phyloP scores from a whole-genome alignment of 1,139 yeast species.

The Candida freyschussii region DNA sequence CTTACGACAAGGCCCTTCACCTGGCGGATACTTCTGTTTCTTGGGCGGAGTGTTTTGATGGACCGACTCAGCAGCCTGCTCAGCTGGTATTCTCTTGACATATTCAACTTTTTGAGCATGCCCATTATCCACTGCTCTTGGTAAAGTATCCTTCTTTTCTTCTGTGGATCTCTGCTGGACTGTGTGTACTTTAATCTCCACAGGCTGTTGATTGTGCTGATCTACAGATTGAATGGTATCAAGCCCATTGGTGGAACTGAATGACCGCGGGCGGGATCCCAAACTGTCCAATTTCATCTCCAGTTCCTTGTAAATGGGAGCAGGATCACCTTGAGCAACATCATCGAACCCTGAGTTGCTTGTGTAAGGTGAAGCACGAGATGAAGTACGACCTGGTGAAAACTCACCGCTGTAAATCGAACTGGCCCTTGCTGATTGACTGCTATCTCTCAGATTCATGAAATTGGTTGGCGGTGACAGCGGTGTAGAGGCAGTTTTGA shows the following conservation, averaged over 20 bases:
- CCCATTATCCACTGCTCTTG: too few relatives aligned
- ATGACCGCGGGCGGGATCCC: slow-evolving; percentile 6
- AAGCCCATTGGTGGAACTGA: too few relatives aligned
- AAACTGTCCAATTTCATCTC: slow-evolving; percentile 17
- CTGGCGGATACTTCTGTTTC: slow-evolving; percentile 50
- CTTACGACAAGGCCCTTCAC: slow-evolving; percentile 68
- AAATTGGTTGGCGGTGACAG: slow-evolving; percentile 1
- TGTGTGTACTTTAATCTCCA: slow-evolving; percentile 5
- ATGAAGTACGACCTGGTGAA: slow-evolving; percentile 3
- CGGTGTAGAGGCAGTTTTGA: not conserved
- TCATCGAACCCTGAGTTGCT: slow-evolving; percentile 1
- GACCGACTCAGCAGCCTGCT: not conserved
- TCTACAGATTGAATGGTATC: too few relatives aligned
- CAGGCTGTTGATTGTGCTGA: too few relatives aligned
- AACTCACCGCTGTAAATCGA: slow-evolving; percentile 5
- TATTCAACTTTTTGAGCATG: not conserved
- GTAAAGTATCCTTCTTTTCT: too few relatives aligned
- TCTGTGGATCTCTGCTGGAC: slow-evolving; percentile 6
- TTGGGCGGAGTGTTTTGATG: slow-evolving; percentile 1
- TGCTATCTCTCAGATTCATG: too few relatives aligned
- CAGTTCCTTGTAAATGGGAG: slow-evolving; percentile 13
- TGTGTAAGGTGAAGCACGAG: not conserved
- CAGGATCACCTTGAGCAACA: not conserved
- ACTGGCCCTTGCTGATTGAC: too few relatives aligned
- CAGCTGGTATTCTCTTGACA: not conserved